Base-by-base conservation (phyloP, 495 filamentous ascomycete species). In the Penicillium egyptiacum region DNA sequence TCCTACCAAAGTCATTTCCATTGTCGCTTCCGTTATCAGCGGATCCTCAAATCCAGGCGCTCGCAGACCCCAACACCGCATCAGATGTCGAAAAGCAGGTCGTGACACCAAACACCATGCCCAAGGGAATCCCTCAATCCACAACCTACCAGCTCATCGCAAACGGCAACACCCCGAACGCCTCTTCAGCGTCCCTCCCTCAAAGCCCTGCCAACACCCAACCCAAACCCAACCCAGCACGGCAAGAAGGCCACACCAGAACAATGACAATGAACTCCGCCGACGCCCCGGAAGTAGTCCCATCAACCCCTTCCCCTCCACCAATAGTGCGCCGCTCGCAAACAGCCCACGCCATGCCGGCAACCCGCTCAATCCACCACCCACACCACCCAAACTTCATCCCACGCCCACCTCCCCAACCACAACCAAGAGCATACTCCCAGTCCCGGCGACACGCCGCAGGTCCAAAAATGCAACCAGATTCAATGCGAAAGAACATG, bases 21-120 rank as follows among this genome's bases (percentile, higher is more conserved):
- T 14, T 68, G 2, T 75, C 70, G 0, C 48, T 69, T 8, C 68
- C 73, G 30, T 45, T 79, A 20, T 76, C 73, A 25, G 64, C 64
- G 3, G 75, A 79, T 42, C 75, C 75, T 28, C 73, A 79, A 42
- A 79, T 79, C 42, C 69, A 66, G 0, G 74, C 75, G 12, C 69
- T 79, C 6, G 63, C 70, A 20, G 67, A 75, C 31, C 62, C 70
- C 11, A 68, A 67, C 45, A 40, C 62, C 23, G 62, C 65, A 4
- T 57, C 57, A 1, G 71, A 71, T 50, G 53, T 71, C 16, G 67
- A 74, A 26, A 74, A 74, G 53, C 66, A 75, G 45, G 62, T 62
- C 9, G 59, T 65, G 10, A 57, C 61, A 14, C 56, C 60, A 2
- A 57, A 55, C 14, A 56, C 16, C 19, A 41, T 39, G 31, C 55